Evolutionary conservation across 345 rosid species (phyloP), one percentile per base, ranked within the genome.

Genomic region (Eucalyptus victrix): DNA sequence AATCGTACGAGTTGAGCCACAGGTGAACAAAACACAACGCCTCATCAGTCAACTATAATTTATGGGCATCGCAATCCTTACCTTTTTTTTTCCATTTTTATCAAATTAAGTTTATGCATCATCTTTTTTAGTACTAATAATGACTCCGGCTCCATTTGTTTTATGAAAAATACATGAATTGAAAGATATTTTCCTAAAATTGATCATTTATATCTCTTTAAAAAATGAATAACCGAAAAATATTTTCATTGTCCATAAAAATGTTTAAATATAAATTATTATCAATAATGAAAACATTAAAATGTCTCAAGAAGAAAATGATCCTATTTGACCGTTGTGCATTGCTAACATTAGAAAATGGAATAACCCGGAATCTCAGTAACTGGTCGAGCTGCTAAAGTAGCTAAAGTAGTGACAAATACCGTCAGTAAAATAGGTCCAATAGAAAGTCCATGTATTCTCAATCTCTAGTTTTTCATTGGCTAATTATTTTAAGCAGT

Each of bases 81-180:
- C 24, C 28, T 21, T 37, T 76, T 37, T 76, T 9, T 76, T 21
- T 76, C 83, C 42, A 37, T 37, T 76, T 76, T 76, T 76, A 9
- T 37, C 83, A 76, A 4, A 76, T 6, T 76, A 76, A 76, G 12
- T 37, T 19, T 11, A 76, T 2, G 30, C 47, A 76, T 11, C 30
- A 9, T 40, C 30, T 1, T 37, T 40, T 53, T 76, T 21, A 40
- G 30, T 40, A 76, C 28, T 37, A 40, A 42, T 76, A 40, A 21
- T 76, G 47, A 76, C 19, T 17, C 18, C 2, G 6, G 5, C 76
- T n/a, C 40, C 0, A 0, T n/a, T 65, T n/a, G 10, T 65, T 14
- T n/a, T 6, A n/a, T 6, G 76, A n/a, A 15, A 65, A n/a, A 65
- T 65, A 16, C 0, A n/a, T 67, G 4, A 67, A 32, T 8, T 53